Percentiles rank a stretch among this genome's conserved stretches.
phyloP scores from a whole-genome alignment of 1,284 basidiomycete genomes.

The Lentinula novae-zelandiae region DNA sequence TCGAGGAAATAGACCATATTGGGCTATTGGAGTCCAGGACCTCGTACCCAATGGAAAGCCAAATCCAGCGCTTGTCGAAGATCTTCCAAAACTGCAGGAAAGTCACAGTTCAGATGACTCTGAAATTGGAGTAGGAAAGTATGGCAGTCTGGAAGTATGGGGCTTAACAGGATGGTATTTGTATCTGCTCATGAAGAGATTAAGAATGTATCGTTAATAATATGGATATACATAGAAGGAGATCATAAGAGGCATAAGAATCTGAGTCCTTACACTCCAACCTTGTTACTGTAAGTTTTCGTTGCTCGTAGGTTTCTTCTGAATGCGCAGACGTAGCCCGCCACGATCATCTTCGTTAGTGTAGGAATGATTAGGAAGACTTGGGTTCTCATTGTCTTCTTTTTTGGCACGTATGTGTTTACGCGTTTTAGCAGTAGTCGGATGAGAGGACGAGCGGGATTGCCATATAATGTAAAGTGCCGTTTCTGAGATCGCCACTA shows the following conservation, averaged over 20 bases:
- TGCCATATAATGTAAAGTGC: conserved; percentile 72
- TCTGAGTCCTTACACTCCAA: background rate
- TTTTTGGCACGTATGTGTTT: conserved; percentile 30
- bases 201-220: conserved; percentile 30
- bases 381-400: conserved; percentile 22
- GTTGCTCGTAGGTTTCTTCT: conserved; percentile 1
- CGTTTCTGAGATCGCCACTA: conserved; percentile 65
- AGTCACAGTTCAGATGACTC: conserved; percentile 25
- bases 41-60: conserved; percentile 31
- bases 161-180: conserved; percentile 82
- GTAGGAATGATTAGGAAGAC: background rate
- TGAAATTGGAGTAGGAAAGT: conserved; percentile 40
- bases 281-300: background rate
- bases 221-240: background rate
- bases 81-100: conserved; percentile 20
- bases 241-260: too few species aligned
- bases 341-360: conserved; percentile 2
- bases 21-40: conserved; percentile 66
- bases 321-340: conserved; percentile 7
- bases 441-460: conserved; percentile 29
- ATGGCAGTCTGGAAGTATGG: conserved; percentile 65
- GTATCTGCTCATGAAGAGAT: conserved; percentile 49
- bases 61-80: conserved; percentile 15
- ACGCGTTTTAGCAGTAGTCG: conserved; percentile 16
- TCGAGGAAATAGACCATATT: conserved; percentile 58